A percentile compares a stretch with the other conserved stretches of the same genome.
Conservation (phyloP, 2,329 filamentous ascomycete species). For the Orbilia oligospora region DNA sequence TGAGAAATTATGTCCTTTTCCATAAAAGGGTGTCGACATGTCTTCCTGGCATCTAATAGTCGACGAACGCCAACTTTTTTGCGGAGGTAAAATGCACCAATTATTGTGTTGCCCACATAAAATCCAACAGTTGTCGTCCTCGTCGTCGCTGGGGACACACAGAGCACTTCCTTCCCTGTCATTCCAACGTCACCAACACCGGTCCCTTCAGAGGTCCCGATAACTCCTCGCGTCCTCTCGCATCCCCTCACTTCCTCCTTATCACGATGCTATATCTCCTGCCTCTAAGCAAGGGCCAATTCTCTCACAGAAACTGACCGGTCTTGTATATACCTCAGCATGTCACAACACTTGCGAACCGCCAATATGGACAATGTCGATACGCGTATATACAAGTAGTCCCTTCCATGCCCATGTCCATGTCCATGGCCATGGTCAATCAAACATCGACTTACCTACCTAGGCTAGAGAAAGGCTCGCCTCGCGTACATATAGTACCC, state of each 20-base stretch:
- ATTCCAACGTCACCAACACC: too few relatives aligned
- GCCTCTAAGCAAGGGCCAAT: background rate
- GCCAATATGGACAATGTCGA: too few relatives aligned
- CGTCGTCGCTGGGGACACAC: background rate
- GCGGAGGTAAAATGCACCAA: too few relatives aligned
- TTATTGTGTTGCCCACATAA: background rate
- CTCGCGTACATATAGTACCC: background rate
- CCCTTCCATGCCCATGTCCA: too few relatives aligned
- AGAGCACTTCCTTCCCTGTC: background rate
- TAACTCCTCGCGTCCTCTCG: background rate
- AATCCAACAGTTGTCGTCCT: conserved; percentile 14
- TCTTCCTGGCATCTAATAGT: too few relatives aligned
- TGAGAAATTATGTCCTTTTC: too few relatives aligned
- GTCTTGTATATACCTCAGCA: background rate
- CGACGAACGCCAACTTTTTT: too few relatives aligned
- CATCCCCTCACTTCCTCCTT: too few relatives aligned
- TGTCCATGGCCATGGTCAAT: too few relatives aligned
- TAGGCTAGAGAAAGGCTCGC: too few relatives aligned
- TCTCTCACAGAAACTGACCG: background rate
- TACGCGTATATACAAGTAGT: background rate
- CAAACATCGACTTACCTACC: too few relatives aligned
- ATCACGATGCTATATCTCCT: background rate
- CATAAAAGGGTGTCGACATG: too few relatives aligned
- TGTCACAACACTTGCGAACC: background rate
- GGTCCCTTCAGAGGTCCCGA: background rate